Evolutionary conservation across 2,329 filamentous ascomycete species (phyloP), one percentile per base, ranked within the genome.

Genomic region (Pestalotiopsis fici): DNA sequence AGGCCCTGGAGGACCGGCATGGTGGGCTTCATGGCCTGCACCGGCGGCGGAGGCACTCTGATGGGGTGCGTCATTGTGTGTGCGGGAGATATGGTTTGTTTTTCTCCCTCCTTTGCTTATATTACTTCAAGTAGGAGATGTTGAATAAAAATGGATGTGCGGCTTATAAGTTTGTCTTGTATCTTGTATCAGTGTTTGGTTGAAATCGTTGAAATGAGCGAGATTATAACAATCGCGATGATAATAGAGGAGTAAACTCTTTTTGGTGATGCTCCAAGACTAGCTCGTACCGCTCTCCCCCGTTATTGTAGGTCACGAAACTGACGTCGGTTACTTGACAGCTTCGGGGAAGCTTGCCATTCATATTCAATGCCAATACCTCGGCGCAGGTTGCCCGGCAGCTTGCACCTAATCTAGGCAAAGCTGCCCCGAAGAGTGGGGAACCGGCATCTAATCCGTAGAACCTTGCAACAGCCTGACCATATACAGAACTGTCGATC

Each of bases 1-100:
- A 66, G 54, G 21, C 63, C 63, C 63, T 65, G 35, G 13, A 54
- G 15, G 9, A 65, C 63, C 27, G 63, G 63, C 50, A 57, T 59
- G 15, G 63, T 39, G 54, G 63, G 63, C 63, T 65, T 50, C 6
- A 65, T 50, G 28, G 63, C 43, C 54, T 57, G 63, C 13, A 60
- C n/a, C 57, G 37, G 37, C 12, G 59, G 62, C n/a, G 62, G 62
- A 4, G 62, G 25, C n/a, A 60, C 57, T 39, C 57, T 35, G 25
- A 60, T 39, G n/a, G 57, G 57, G 12, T 60, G 57, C 28, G 57
- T 31, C 57, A 60, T 59, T 59, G 56, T 23, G 9, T n/a, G 47
- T 35, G 31, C n/a, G n/a, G n/a, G n/a, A 43, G 39, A 43, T 43
- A 21, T 6, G 43, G 15, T 21, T n/a, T 4, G 9, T 23, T 50